Percentiles rank a stretch among this genome's conserved stretches.
Evolutionary conservation across 257 asterid species (phyloP).

Genomic region (Henckelia pumila): DNA sequence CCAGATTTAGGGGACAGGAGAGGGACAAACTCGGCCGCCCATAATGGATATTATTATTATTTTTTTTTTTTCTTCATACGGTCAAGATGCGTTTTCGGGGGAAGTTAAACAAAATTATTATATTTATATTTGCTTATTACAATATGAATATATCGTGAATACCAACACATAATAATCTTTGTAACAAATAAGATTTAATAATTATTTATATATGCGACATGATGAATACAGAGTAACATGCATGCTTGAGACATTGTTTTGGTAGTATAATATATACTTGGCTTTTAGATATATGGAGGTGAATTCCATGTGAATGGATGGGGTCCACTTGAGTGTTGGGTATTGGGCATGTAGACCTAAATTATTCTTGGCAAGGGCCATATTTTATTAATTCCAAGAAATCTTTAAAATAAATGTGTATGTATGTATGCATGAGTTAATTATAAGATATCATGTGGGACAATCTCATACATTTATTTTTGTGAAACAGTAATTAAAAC

Average conservation of each 20-base stretch:
- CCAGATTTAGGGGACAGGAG: conserved; percentile 41
- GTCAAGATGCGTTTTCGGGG: conserved; percentile 37
- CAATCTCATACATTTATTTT: too few species aligned
- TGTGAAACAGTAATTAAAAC: too few species aligned
- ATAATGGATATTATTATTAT: conserved; percentile 47
- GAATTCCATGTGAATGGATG: conserved; percentile 35
- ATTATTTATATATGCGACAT: background rate
- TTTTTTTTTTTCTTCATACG: conserved; percentile 22
- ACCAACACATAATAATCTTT: too few species aligned
- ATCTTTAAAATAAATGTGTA: too few species aligned
- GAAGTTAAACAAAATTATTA: too few species aligned
- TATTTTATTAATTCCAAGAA: too few species aligned
- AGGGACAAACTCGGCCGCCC: conserved; percentile 59
- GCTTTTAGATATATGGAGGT: conserved; percentile 5
- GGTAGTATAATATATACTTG: background rate
- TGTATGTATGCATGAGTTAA: too few species aligned
- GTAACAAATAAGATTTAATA: too few species aligned
- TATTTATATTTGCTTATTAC: too few species aligned
- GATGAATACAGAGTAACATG: background rate
- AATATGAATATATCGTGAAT: too few species aligned
- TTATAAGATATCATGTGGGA: too few species aligned
- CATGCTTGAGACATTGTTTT: background rate
- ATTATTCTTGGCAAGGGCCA: background rate
- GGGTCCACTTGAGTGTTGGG: conserved; percentile 23
- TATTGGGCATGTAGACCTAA: conserved; percentile 22